Conservation (phyloP, 768 basidiomycete genomes). For the Megacollybia marginata region DNA sequence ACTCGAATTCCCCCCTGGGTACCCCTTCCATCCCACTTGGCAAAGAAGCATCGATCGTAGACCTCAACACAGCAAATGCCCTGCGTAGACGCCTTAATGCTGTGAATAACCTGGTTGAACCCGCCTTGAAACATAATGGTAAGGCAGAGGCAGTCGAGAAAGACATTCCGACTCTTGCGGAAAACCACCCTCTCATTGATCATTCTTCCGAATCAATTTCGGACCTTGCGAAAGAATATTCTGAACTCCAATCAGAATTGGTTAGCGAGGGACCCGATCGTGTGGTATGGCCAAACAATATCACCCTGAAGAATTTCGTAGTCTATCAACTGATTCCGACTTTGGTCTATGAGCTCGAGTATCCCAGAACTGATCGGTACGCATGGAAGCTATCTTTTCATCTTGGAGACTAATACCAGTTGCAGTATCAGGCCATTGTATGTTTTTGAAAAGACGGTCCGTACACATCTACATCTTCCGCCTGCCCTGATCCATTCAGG, state of each 20-base stretch:
- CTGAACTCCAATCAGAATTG: conserved; percentile 72
- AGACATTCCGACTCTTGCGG: conserved; percentile 1
- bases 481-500: conserved; percentile 34
- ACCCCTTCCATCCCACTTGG: conserved; percentile 41
- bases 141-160: not conserved
- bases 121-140: conserved; percentile 13
- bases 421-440: conserved; percentile 69
- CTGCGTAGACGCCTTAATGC: conserved; percentile 52
- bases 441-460: conserved; percentile 65
- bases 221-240: conserved; percentile 64
- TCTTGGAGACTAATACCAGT: not conserved
- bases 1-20: conserved; percentile 23
- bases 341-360: conserved; percentile 94
- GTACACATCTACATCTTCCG: conserved; percentile 37
- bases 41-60: conserved; percentile 43
- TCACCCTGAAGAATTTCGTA: conserved; percentile 74
- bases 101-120: conserved; percentile 16
- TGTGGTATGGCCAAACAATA: conserved; percentile 79
- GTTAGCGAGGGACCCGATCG: conserved; percentile 58
- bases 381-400: conserved; percentile 10
- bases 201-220: conserved; percentile 65
- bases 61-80: conserved; percentile 40
- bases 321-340: conserved; percentile 87
- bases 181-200: conserved; percentile 44
- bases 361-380: conserved; percentile 68